Conservation (phyloP, 2,329 filamentous ascomycete species). For the Amauroascus niger region DNA sequence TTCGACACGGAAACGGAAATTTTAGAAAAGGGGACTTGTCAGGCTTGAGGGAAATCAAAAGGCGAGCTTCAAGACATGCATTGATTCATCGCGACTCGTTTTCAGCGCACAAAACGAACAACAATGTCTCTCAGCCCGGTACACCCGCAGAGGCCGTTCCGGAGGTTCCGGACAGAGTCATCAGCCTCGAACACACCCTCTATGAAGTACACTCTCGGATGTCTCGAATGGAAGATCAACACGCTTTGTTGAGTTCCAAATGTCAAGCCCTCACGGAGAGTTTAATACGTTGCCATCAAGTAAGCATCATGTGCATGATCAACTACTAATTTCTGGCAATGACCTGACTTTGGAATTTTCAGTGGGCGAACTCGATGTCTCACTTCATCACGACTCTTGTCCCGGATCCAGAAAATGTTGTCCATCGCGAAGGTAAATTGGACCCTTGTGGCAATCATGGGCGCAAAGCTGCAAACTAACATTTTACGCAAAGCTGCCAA, state of each 20-base stretch:
- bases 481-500: conserved; percentile 35
- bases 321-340: not conserved
- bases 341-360: conserved; percentile 20
- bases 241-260: conserved; percentile 67
- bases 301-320: conserved; percentile 28
- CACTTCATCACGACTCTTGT: conserved; percentile 63
- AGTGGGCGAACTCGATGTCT: conserved; percentile 79
- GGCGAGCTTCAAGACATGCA: conserved; percentile 82
- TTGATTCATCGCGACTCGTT: conserved; percentile 88
- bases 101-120: conserved; percentile 63
- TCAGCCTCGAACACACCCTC: conserved; percentile 66
- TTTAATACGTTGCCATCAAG: conserved; percentile 60
- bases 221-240: conserved; percentile 72
- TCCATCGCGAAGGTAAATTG: conserved; percentile 71
- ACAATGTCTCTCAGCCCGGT: conserved; percentile 64
- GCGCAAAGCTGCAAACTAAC: not conserved
- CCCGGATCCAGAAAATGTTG: conserved; percentile 62
- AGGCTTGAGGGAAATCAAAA: conserved; percentile 87
- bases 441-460: not conserved
- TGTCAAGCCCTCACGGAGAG: conserved; percentile 76
- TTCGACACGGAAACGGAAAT: conserved; percentile 94
- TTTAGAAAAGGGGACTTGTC: conserved; percentile 93
- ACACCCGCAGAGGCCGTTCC: conserved; percentile 75
- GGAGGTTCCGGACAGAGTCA: conserved; percentile 68
- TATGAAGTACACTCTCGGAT: conserved; percentile 71